A percentile compares a stretch with the other conserved stretches of the same genome.
Evolutionary conservation across 306 rosid species (phyloP).

Genomic region (Vigna angularis): DNA sequence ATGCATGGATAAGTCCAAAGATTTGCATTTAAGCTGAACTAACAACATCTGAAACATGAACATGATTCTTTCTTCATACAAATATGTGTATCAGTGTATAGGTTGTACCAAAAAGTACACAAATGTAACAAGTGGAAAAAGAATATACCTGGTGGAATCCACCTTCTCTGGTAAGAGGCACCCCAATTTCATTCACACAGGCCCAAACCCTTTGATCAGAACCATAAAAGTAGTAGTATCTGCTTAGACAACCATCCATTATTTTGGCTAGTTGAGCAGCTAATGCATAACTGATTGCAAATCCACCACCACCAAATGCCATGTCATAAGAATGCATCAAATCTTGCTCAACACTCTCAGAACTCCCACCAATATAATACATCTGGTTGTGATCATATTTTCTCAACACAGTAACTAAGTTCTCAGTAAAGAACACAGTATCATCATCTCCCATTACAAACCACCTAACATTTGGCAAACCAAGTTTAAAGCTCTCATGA

Average conservation of each 20-base stretch:
- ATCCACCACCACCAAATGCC: conserved; percentile 99
- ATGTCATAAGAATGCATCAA: conserved; percentile 76
- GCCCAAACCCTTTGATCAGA: conserved; percentile 97
- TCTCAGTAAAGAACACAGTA: conserved; percentile 77
- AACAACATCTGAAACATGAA: background rate
- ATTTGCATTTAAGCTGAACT: background rate
- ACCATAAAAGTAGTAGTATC: conserved; percentile 85
- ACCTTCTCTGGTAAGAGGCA: conserved; percentile 67
- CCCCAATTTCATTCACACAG: conserved; percentile 79
- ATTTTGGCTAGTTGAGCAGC: conserved; percentile 67
- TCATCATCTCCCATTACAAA: conserved; percentile 99
- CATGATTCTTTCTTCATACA: conserved; percentile 7
- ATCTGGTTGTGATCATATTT: conserved; percentile 71
- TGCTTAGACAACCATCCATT: conserved; percentile 80
- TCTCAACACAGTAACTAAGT: conserved; percentile 74
- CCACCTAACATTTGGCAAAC: conserved; percentile 82
- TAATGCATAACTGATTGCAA: conserved; percentile 80
- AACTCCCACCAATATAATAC: conserved; percentile 86
- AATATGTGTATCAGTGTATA: conserved; percentile 1
- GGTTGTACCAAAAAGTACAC: background rate
- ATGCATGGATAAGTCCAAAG: background rate
- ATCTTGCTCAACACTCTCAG: conserved; percentile 96
- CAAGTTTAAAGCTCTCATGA: conserved; percentile 69
- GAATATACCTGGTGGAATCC: conserved; percentile 95
- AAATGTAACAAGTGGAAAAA: conserved; percentile 9